A percentile compares a stretch with the other conserved stretches of the same genome.
Evolutionary conservation across 352 stramenopile genomes (phyloP).

Genomic region (Phytophthora citricola): DNA sequence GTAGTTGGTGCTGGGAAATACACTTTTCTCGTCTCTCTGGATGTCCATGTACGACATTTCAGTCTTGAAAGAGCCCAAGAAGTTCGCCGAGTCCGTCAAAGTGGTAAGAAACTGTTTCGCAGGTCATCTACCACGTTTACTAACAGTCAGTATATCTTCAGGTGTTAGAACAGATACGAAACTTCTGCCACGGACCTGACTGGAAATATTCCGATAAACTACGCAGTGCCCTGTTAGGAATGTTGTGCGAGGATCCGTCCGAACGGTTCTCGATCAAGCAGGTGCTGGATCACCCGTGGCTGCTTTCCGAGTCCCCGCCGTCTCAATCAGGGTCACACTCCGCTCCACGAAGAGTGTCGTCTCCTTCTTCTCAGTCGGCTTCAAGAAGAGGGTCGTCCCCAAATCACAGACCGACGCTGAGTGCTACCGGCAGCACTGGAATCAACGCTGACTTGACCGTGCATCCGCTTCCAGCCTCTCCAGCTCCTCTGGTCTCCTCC

Average conservation of each 20-base stretch:
- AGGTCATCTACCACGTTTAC: neutral
- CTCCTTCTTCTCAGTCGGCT: slow-evolving; percentile 6
- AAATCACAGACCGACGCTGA: slow-evolving; percentile 1
- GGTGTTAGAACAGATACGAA: slow-evolving; percentile 35
- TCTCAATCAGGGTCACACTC: neutral
- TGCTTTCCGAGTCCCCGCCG: slow-evolving; percentile 18
- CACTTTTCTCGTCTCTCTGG: slow-evolving; percentile 84
- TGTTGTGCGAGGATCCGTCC: slow-evolving; percentile 48
- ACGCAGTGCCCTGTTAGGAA: slow-evolving; percentile 45
- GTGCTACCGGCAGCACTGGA: neutral
- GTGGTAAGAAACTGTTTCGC: slow-evolving; percentile 13
- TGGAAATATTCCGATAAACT: slow-evolving; percentile 62
- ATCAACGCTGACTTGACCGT: neutral
- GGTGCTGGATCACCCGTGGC: slow-evolving; percentile 61
- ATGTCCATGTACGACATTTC: slow-evolving; percentile 86
- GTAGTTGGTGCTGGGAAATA: slow-evolving; percentile 80
- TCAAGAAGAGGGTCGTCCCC: slow-evolving; percentile 10
- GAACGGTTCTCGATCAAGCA: slow-evolving; percentile 55
- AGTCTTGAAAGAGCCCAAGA: slow-evolving; percentile 63
- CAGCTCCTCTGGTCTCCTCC: neutral
- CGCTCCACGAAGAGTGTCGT: slow-evolving; percentile 5
- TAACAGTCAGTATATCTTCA: slow-evolving; percentile 4
- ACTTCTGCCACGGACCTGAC: slow-evolving; percentile 43
- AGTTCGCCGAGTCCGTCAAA: slow-evolving; percentile 54
- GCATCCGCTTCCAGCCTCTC: slow-evolving; percentile 6